phyloP scores from a whole-genome alignment of 352 stramenopile species.

The Globisporangium spinosum region DNA sequence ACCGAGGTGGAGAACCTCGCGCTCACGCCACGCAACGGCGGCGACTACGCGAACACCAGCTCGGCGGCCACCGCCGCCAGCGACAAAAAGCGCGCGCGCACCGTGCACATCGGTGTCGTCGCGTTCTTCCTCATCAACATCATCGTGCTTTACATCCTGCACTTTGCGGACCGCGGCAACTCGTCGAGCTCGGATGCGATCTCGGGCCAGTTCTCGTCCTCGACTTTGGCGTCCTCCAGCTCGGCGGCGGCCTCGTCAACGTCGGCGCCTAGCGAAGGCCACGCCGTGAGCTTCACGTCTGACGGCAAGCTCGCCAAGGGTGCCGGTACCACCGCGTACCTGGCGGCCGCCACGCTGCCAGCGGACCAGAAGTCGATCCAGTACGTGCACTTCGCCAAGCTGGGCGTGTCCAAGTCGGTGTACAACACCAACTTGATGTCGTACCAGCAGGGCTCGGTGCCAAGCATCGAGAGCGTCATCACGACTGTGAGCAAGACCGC shows the following conservation, averaged over 20 bases:
- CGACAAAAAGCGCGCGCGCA: slow-evolving; percentile 32
- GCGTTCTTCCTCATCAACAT: slow-evolving; percentile 75
- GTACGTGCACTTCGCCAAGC: slow-evolving; percentile 57
- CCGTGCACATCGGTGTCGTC: slow-evolving; percentile 31
- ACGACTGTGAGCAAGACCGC: slow-evolving; percentile 46
- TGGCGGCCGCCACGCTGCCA: slow-evolving; percentile 45
- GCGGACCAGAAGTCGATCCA: slow-evolving; percentile 42
- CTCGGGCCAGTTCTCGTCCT: slow-evolving; percentile 35
- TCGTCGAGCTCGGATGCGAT: slow-evolving; percentile 22
- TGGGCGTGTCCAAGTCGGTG: slow-evolving; percentile 37
- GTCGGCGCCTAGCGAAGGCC: slow-evolving; percentile 30
- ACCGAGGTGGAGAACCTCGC: slow-evolving; percentile 29
- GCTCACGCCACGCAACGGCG: slow-evolving; percentile 43
- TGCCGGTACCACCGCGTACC: slow-evolving; percentile 68
- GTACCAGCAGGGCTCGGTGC: slow-evolving; percentile 46
- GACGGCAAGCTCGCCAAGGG: slow-evolving; percentile 49
- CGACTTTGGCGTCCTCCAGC: slow-evolving; percentile 25
- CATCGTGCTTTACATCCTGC: slow-evolving; percentile 79
- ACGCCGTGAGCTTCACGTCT: slow-evolving; percentile 58
- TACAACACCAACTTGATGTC: slow-evolving; percentile 57
- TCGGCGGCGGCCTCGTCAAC: slow-evolving; percentile 5
- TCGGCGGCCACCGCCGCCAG: slow-evolving; percentile 2
- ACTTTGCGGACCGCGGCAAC: slow-evolving; percentile 63
- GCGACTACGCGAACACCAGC: slow-evolving; percentile 25
- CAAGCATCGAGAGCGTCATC: slow-evolving; percentile 40